Conservation (phyloP, 176 grass and related monocot species). For the Musa troglodytarum region DNA sequence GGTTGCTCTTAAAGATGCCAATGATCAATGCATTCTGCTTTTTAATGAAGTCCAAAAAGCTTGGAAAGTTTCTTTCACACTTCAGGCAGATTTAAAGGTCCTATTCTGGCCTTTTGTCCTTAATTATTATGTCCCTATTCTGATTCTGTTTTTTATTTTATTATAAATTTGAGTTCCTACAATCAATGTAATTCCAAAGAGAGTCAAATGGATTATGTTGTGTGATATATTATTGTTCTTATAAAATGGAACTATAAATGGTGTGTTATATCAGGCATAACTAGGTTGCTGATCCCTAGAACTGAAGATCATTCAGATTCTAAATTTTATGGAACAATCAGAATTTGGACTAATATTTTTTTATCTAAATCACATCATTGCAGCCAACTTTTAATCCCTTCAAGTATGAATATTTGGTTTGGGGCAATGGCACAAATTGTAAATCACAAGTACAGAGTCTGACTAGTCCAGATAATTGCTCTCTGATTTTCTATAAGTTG, state of each 20-base stretch:
- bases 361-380: no score
- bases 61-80: slow-evolving; percentile 79
- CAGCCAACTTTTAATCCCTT: no score
- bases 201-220: background rate
- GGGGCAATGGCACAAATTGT: no score
- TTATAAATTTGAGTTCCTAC: background rate
- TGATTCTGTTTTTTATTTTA: background rate
- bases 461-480: no score
- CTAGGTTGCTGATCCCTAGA: background rate
- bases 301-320: background rate
- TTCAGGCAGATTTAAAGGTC: slow-evolving; percentile 89
- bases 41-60: slow-evolving; percentile 94
- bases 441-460: no score
- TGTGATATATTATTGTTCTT: background rate
- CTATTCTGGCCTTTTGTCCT: slow-evolving; percentile 3
- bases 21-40: slow-evolving; percentile 71
- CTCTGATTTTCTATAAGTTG: no score
- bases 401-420: no score
- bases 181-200: background rate
- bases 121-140: background rate
- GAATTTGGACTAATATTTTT: background rate
- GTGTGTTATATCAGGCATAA: background rate
- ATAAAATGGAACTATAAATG: background rate
- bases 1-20: slow-evolving; percentile 71
- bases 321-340: background rate